Base-by-base conservation (phyloP, 176 grass and related monocot genomes). In the Cenchrus americanus region DNA sequence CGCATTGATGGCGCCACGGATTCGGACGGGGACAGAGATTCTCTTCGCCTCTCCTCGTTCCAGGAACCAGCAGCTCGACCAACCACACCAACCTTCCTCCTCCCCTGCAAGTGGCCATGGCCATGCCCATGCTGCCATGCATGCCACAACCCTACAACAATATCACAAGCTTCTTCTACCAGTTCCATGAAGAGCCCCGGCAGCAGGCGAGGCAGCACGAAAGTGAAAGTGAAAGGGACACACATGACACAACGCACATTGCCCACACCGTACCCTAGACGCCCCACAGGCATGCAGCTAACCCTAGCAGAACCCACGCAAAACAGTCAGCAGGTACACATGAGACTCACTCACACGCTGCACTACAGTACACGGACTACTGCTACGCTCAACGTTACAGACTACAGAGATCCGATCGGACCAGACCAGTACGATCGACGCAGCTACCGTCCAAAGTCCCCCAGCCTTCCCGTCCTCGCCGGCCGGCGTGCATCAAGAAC, bases 401-500 rank as follows among this genome's bases (percentile, higher is more conserved):
- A 44, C 8, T 8, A 44, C 43, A 44, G 19, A 6, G 54, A 57
- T 57, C 21, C 21, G 54, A 57, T 57, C 53, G 21, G 17, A 59
- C 55, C 55, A 22, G 18, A n/a, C 52, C 46, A 12, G 51, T 11
- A 43, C 30, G 34, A n/a, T n/a, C n/a, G n/a, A 37, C 18, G 18
- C 18, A 1, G 15, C 66, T 73, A 58, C 7, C 30, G 71, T 87
- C 79, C 79, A 82, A 82, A 82, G 63, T 71, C 79, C 23, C 11
- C 19, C 79, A 52, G 86, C 85, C 70, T 66, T 74, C 69, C 37
- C 59, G 32, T 54, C 46, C 32, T 60, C 34, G 23, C 17, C 47
- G 1, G 6, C 41, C 19, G 55, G 2, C n/a, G 34, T 24, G 15
- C 10, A 22, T 40, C 10, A 37, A 37, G 7, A 51, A 5, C 50